phyloP scores from a whole-genome alignment of 257 asterid species.

The Cruciata laevipes region DNA sequence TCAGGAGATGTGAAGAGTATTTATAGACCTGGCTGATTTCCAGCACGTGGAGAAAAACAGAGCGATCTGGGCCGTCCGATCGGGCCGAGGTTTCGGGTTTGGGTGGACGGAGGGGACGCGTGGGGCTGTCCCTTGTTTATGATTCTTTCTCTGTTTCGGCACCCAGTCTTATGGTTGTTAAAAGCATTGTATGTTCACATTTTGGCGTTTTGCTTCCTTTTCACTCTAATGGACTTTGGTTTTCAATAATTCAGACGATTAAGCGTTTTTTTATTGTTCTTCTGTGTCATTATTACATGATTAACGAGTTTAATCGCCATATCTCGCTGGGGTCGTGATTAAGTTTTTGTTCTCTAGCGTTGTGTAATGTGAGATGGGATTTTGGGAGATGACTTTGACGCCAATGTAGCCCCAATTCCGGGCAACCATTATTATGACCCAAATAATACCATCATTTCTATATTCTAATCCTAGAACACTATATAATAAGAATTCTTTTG shows the following conservation, averaged over 20 bases:
- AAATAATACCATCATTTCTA: background rate
- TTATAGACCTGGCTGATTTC: background rate
- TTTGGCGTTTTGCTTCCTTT: constrained; percentile 5
- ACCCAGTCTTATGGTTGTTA: background rate
- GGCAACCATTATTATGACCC: background rate
- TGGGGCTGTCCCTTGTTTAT: background rate
- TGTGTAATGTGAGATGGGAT: background rate
- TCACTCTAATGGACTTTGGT: background rate
- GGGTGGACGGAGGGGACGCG: constrained; percentile 12
- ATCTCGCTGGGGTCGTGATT: background rate
- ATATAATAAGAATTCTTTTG: too few relatives aligned
- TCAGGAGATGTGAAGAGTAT: background rate
- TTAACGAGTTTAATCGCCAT: background rate
- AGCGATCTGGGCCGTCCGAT: constrained; percentile 21
- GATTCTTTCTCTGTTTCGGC: background rate
- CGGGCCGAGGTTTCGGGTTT: background rate
- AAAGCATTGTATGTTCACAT: background rate
- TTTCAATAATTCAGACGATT: background rate
- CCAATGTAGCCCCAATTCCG: background rate
- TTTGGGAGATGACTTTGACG: background rate
- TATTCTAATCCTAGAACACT: too few relatives aligned
- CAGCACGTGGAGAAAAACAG: constrained; percentile 13
- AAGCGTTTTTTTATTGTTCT: background rate
- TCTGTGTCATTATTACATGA: background rate
- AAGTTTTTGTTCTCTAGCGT: background rate